A percentile compares a stretch with the other conserved stretches of the same genome.
phyloP scores from a whole-genome alignment of 2,329 filamentous ascomycete species.

The Aspergillus calidoustus region DNA sequence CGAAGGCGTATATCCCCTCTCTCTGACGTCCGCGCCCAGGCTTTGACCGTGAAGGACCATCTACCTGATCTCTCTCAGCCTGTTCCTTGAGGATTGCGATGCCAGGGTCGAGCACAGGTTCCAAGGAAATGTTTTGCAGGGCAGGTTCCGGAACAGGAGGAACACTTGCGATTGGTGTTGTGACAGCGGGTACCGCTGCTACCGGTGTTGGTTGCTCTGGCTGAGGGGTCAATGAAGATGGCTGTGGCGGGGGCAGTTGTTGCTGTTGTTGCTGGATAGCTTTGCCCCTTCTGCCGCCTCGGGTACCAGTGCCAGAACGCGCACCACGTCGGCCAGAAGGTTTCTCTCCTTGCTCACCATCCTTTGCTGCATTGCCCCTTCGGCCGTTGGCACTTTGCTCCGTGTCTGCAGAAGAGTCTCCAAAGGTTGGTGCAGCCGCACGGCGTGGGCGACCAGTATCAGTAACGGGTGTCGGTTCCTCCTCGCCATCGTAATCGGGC shows the following conservation, averaged over 20 bases:
- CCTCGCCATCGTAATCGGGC: constrained; percentile 50
- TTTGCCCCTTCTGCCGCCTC: constrained; percentile 42
- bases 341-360: constrained; percentile 43
- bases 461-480: constrained; percentile 50
- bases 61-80: constrained; percentile 30
- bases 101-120: constrained; percentile 24
- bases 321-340: constrained; percentile 39
- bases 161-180: constrained; percentile 22
- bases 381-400: constrained; percentile 37
- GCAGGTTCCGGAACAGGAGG: constrained; percentile 35
- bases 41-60: constrained; percentile 31
- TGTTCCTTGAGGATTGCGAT: constrained; percentile 33
- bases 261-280: constrained; percentile 32
- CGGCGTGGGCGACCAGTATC: constrained; percentile 55
- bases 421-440: constrained; percentile 56
- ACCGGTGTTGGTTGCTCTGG: constrained; percentile 26
- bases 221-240: constrained; percentile 16
- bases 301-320: constrained; percentile 36
- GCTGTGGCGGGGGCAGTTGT: neutral
- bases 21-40: constrained; percentile 37
- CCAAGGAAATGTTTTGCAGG: constrained; percentile 24
- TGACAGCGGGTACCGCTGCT: constrained; percentile 24
- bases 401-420: constrained; percentile 41
- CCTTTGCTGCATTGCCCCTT: constrained; percentile 39
- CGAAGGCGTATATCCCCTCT: constrained; percentile 43